Base-by-base conservation (phyloP, 352 stramenopile species). In the Phytophthora multivora region DNA sequence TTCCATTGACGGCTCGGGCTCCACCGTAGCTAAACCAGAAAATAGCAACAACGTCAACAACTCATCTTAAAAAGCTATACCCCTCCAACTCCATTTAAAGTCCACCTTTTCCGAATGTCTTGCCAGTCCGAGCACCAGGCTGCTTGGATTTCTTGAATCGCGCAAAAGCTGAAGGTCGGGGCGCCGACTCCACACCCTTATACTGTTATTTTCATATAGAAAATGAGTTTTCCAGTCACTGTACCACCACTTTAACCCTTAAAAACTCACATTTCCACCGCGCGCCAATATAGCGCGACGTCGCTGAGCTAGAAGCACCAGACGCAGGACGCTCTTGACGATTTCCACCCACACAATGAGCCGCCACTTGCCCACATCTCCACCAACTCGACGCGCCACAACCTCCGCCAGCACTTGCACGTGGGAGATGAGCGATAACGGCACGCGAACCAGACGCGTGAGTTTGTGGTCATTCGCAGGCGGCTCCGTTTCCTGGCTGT, bases 341-440 rank as follows among this genome's bases (percentile, higher is more conserved):
- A 87, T 41, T 51, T 95, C 86, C 9, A 95, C 55, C 74, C 73
- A 86, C 10, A 93, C 77, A 73, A 95, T 93, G 71, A 95, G 50
- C 26, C 77, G 70, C 86, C 86, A 95, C 51, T 87, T 88, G 58
- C 76, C 73, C 12, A 77, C 77, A 39, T 90, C 77, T 7, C 83
- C 82, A 31, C 83, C 79, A n/a, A 80, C 59, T 74, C 89, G 88
- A 59, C 79, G 65, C 33, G 84, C 81, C 26, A 90, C 71, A 18
- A 93, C 83, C 69, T 95, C 86, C 10, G 85, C 77, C 41, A 91
- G 66, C 58, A 95, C 84, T 73, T 95, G 84, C 35, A 90, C 70
- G 45, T 93, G 78, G n/a, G 76, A 82, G 49, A 93, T 80, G 15
- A 95, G 31, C 57, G 86, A 92, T 36, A 95, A 55, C 38, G 86